phyloP scores from a whole-genome alignment of 257 asterid species.

The Capsicum pubescens region DNA sequence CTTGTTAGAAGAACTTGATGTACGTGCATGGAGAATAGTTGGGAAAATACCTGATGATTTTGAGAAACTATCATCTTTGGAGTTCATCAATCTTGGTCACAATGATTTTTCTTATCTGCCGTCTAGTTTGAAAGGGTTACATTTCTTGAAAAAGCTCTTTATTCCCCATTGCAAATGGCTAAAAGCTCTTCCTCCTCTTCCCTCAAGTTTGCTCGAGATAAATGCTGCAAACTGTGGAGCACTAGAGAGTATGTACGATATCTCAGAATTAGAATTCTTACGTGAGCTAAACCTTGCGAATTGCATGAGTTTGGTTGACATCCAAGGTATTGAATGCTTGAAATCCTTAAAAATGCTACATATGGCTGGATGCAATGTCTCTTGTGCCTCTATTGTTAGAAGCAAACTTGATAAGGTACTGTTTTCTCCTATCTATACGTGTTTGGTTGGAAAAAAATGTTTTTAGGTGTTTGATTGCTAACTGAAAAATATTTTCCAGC shows the following conservation, averaged over 20 bases:
- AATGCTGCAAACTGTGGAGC: constrained; percentile 40
- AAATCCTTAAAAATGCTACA: constrained; percentile 40
- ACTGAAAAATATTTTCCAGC: neutral
- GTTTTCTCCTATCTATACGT: neutral
- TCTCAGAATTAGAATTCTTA: constrained; percentile 36
- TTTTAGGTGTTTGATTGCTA: neutral
- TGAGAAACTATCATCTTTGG: constrained; percentile 36
- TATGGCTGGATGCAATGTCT: constrained; percentile 38
- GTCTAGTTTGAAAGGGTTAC: constrained; percentile 39
- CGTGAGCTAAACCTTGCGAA: constrained; percentile 38
- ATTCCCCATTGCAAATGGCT: constrained; percentile 39
- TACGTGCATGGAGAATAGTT: constrained; percentile 37
- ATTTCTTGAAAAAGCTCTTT: constrained; percentile 30
- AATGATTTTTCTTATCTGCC: constrained; percentile 39
- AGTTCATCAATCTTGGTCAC: constrained; percentile 35
- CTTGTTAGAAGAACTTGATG: constrained; percentile 37
- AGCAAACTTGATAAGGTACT: constrained; percentile 38
- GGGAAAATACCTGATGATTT: constrained; percentile 43
- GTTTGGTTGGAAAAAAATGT: neutral
- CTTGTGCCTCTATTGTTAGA: constrained; percentile 25
- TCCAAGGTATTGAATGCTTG: constrained; percentile 44
- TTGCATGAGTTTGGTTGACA: constrained; percentile 37
- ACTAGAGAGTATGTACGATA: constrained; percentile 30
- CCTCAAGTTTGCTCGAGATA: constrained; percentile 35
- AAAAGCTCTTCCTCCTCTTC: constrained; percentile 44